phyloP scores from a whole-genome alignment of 257 asterid species.

The Jaltomata sinuosa region DNA sequence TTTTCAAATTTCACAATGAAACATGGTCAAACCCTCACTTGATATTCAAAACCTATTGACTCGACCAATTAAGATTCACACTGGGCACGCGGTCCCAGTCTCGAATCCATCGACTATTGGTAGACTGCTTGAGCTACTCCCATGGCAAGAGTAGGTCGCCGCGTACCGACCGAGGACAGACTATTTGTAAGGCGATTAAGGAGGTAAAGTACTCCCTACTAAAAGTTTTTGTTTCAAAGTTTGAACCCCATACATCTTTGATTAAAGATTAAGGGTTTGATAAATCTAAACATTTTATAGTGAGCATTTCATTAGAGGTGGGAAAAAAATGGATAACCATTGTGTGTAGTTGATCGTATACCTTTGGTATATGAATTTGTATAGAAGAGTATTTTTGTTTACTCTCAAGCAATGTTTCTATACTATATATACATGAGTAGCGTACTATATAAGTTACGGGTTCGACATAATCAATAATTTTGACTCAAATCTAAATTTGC shows the following conservation, averaged over 20 bases:
- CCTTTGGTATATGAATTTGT: not conserved
- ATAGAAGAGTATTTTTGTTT: not conserved
- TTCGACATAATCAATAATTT: not conserved
- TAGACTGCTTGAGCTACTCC: too few species aligned
- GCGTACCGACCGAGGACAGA: too few species aligned
- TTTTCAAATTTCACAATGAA: too few species aligned
- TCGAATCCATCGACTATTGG: too few species aligned
- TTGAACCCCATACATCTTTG: too few species aligned
- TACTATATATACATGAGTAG: not conserved
- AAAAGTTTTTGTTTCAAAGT: too few species aligned
- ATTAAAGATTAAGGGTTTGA: not conserved
- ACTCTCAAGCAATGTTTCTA: not conserved
- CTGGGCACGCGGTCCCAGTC: too few species aligned
- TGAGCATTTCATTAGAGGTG: not conserved
- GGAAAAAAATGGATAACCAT: fast-evolving
- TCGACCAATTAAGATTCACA: too few species aligned
- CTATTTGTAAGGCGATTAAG: not conserved
- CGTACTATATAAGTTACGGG: not conserved
- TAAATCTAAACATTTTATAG: not conserved
- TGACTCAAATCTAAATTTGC: not conserved
- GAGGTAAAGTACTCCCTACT: too few species aligned
- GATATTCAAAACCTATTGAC: too few species aligned
- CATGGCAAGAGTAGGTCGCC: too few species aligned
- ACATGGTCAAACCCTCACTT: too few species aligned
- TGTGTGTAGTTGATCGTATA: not conserved